A percentile compares a stretch with the other conserved stretches of the same genome.
phyloP scores from a whole-genome alignment of 768 basidiomycete species.

The Boletus vermiculosoides region DNA sequence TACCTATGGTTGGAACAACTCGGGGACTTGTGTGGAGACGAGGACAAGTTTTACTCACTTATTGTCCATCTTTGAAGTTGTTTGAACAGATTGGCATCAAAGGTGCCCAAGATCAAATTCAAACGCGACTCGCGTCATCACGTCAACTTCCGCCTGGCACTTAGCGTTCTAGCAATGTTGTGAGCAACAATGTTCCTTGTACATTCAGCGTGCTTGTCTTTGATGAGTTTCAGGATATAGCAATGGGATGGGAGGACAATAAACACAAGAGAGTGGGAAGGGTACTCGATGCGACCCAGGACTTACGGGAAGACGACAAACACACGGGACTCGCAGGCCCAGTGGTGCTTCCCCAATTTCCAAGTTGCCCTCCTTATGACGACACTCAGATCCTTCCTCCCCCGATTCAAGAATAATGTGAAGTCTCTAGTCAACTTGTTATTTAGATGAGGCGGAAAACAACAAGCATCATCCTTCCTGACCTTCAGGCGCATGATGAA shows the following conservation, averaged over 20 bases:
- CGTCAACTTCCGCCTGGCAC: neutral
- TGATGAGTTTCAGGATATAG: neutral
- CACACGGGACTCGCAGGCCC: neutral
- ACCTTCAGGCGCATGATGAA: neutral
- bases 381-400: neutral
- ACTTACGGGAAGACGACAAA: neutral
- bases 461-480: neutral
- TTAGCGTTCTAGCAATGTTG: neutral
- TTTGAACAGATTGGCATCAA: too few relatives aligned
- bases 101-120: too few relatives aligned
- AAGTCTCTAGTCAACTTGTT: neutral
- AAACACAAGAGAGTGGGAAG: neutral
- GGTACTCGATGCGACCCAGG: neutral
- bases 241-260: neutral
- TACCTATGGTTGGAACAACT: neutral
- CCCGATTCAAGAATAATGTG: neutral
- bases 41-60: neutral
- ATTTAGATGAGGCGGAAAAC: conserved; percentile 1
- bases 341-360: neutral
- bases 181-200: neutral
- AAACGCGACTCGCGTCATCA: too few relatives aligned
- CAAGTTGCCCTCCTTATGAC: neutral
- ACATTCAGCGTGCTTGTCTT: neutral
- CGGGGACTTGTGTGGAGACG: too few relatives aligned
- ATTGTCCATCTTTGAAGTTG: too few relatives aligned